Base-by-base conservation (phyloP, 345 rosid genomes). In the Kandelia obovata region DNA sequence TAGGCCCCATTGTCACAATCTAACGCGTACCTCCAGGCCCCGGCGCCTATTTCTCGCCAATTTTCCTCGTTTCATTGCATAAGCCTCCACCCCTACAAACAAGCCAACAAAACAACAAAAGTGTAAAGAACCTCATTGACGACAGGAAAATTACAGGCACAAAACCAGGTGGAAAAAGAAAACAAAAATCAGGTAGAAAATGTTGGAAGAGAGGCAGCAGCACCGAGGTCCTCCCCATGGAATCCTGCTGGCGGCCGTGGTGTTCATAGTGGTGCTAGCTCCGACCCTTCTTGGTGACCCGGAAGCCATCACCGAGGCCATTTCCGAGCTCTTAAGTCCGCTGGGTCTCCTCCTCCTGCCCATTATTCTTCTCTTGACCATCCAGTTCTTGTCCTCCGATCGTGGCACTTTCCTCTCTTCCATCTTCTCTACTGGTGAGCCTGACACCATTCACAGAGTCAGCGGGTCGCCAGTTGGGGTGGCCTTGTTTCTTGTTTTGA, bases 331-430 rank as follows among this genome's bases (percentile, higher is more conserved):
- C 4, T 69, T 94, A 0, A 89, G 88, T 63, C 98, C 98, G 0
- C 69, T 93, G 1, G 96, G 97, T 17, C 97, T 93, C 63, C 85
- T 91, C 2, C 86, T 93, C 23, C 64, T 91, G 8, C 96, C 97
- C 23, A 80, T 93, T 37, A 11, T 82, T 39, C 91, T 93, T 17
- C 92, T 93, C 56, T 80, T 91, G 64, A 69, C 84, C 6, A 93
- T 93, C 47, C 98, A 85, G 83, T 93, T 93, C 58, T 89, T 93
- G 64, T 91, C 97, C 27, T 93, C 98, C 13, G 96, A 86, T 23
- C 90, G 87, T 11, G 94, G 89, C 75, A 83, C 96, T 0, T 83
- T 85, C 26, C 78, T 91, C 25, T 76, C 87, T 47, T 13, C 83
- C 30, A 65, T 87, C 61, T 88, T 88, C 82, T 81, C 85, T 11